Evolutionary conservation across 192 early-diverging fungal species (phyloP), one percentile per base, ranked within the genome.

Genomic region (Coemansia sp.): DNA sequence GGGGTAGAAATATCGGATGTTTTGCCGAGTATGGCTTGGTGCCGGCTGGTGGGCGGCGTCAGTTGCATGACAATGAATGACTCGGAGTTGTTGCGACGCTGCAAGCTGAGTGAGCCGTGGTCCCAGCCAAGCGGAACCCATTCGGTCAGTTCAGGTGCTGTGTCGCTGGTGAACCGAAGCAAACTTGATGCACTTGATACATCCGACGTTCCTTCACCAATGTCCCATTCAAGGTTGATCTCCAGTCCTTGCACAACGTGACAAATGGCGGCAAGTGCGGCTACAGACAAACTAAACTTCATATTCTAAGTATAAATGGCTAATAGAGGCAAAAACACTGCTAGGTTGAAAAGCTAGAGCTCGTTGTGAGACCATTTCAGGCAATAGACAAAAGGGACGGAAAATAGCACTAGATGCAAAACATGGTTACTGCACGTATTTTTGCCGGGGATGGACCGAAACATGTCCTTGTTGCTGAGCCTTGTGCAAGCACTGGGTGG

Each of bases 121-220:
- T 11, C 37, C 76, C 76, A 79, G n/a, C 76, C 76, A 10, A 79
- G 39, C 4, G 61, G 37, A 8, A 70, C 41, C 76, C 76, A 79
- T 43, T 79, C 76, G 11, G 76, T 79, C 4, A 53, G 23, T 5
- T 62, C 62, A 12, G 76, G 76, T 52, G 71, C 61, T 0, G 70
- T 72, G 35, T 69, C 63, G 67, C 69, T 78, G 38, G 75, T 39
- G 16, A 78, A 65, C 6, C 75, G 75, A 37, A 78, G 39, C 3
- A 78, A 38, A 19, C 70, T 78, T 21, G 72, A 65, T 7, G 75
- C 75, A 0, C 66, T 62, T 11, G 75, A 62, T 11, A 78, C 65
- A 5, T 43, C 53, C 22, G 57, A 61, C 5, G 75, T 43, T 0
- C 69, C 59, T 0, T 41, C 22, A 14, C 55, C 67, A 1, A 65